A percentile compares a stretch with the other conserved stretches of the same genome.
phyloP scores from a whole-genome alignment of 1,284 basidiomycete species.

The Sanghuangporus sanghuang region DNA sequence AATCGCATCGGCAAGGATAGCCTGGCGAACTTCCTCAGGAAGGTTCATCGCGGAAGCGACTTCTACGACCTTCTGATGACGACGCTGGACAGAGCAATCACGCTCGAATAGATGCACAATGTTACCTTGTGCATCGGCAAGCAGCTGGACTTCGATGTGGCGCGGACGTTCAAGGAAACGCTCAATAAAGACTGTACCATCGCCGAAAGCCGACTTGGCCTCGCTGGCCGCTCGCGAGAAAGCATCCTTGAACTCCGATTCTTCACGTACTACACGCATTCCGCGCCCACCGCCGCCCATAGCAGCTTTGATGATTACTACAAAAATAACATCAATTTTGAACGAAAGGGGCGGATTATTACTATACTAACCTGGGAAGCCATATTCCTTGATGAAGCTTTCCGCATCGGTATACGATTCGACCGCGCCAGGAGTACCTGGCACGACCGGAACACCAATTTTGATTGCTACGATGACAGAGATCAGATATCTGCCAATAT shows the following conservation, averaged over 20 bases:
- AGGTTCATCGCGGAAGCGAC: constrained; percentile 96
- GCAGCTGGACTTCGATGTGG: constrained; percentile 95
- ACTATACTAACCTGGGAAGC: constrained; percentile 73
- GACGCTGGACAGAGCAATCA: constrained; percentile 96
- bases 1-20: constrained; percentile 88
- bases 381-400: constrained; percentile 89
- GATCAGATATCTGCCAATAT: background rate
- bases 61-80: constrained; percentile 99
- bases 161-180: constrained; percentile 94
- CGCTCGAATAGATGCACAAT: constrained; percentile 97
- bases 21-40: constrained; percentile 85
- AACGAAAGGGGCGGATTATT: background rate
- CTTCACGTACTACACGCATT: constrained; percentile 96
- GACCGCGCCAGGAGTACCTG: constrained; percentile 95
- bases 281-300: constrained; percentile 99
- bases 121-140: constrained; percentile 90
- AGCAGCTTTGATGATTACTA: constrained; percentile 95
- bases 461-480: constrained; percentile 59
- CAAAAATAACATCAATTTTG: background rate
- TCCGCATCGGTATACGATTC: constrained; percentile 78
- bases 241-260: constrained; percentile 84
- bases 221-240: constrained; percentile 95
- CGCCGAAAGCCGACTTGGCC: constrained; percentile 94
- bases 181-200: constrained; percentile 98
- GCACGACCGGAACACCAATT: constrained; percentile 92